These are phyloP conservation scores for Teratosphaeria epicoccoides DNA, from an alignment of 2,329 filamentous ascomycete genomes.

Conservation along the genomic window DNA sequence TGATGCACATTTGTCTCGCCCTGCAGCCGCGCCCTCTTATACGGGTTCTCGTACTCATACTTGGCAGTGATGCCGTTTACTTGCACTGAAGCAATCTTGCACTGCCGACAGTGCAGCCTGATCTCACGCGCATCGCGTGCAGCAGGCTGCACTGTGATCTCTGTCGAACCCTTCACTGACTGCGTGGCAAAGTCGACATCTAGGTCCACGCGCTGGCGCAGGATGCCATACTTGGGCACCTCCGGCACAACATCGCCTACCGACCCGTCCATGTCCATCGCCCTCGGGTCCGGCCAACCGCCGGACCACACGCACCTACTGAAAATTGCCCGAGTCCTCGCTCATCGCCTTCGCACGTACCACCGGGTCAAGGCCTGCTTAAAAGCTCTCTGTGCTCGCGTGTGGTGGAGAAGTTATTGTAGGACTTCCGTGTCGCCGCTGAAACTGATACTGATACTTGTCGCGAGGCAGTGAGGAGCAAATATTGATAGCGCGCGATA, in stretches of 20 bases:
- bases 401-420: not conserved
- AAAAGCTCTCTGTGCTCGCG: not conserved
- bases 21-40: slow-evolving; percentile 53
- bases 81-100: slow-evolving; percentile 43
- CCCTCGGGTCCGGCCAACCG: not conserved
- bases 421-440: not conserved
- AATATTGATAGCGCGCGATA: not conserved
- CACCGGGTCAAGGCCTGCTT: not conserved
- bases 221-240: slow-evolving; percentile 44
- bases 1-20: slow-evolving; percentile 55
- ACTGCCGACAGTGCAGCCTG: slow-evolving; percentile 53
- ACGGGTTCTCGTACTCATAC: slow-evolving; percentile 50
- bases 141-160: slow-evolving; percentile 65
- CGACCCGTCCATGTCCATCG: not conserved
- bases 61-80: slow-evolving; percentile 33
- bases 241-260: not conserved
- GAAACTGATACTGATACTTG: not conserved
- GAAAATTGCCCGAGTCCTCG: not conserved
- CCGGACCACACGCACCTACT: not conserved
- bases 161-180: slow-evolving; percentile 64
- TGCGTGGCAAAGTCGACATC: slow-evolving; percentile 77
- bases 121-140: slow-evolving; percentile 45
- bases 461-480: not conserved
- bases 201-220: slow-evolving; percentile 78
- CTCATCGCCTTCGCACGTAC: not conserved